Conservation (phyloP, 1,284 basidiomycete species). For the Leccinum colubrinum region DNA sequence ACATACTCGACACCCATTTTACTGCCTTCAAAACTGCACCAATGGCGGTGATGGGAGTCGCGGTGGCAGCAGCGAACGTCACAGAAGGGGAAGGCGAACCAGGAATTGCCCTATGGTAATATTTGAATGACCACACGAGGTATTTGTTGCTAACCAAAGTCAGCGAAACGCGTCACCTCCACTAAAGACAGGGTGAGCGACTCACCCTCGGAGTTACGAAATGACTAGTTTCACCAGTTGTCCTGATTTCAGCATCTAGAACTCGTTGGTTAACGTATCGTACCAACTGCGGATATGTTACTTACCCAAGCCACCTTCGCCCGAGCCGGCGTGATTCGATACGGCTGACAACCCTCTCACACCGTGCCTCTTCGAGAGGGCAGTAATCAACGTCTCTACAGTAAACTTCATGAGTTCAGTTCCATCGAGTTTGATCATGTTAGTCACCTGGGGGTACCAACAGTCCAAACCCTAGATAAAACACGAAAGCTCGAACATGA, state of each 20-base stretch:
- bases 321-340: constrained; percentile 86
- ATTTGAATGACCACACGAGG: constrained; percentile 38
- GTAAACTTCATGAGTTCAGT: constrained; percentile 1
- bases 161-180: neutral
- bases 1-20: no score
- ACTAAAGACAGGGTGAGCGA: neutral
- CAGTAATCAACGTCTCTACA: constrained; percentile 77
- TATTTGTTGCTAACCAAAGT: constrained; percentile 58
- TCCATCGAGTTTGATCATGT: neutral
- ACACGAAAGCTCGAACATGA: constrained; percentile 3
- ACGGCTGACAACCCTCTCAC: constrained; percentile 75
- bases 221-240: constrained; percentile 84
- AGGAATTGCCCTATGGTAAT: no score
- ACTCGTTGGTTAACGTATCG: constrained; percentile 1
- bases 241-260: constrained; percentile 62
- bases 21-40: no score
- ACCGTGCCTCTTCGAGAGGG: constrained; percentile 69
- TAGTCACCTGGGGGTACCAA: constrained; percentile 63
- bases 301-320: constrained; percentile 75
- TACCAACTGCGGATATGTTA: neutral
- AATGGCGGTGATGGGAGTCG: no score
- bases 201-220: constrained; percentile 83
- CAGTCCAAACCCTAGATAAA: constrained; percentile 63
- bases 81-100: no score
- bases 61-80: no score